These are phyloP conservation scores for Paramyrothecium roridum DNA, from an alignment of 2,329 filamentous ascomycete species.

Conservation along the genomic window DNA sequence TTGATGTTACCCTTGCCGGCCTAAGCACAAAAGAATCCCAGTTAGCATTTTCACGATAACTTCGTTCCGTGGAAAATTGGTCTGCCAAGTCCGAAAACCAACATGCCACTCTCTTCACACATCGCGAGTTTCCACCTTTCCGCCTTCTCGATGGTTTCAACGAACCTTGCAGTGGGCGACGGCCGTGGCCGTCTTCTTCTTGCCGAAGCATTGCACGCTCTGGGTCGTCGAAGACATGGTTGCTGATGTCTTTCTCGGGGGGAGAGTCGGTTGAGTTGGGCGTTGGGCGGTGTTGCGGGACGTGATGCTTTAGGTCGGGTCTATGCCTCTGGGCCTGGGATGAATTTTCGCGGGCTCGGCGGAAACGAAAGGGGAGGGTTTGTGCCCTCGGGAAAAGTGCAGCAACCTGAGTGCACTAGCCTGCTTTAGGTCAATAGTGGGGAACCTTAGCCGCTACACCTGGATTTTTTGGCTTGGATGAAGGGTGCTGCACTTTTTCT, in stretches of 20 bases:
- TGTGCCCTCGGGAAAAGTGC: conserved; percentile 23
- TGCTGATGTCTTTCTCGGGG: conserved; percentile 29
- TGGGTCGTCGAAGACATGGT: conserved; percentile 69
- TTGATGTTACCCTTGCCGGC: conserved; percentile 76
- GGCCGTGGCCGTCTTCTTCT: conserved; percentile 88
- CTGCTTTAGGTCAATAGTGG: conserved; percentile 11
- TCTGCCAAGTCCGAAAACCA: too few species aligned
- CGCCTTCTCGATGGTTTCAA: too few species aligned
- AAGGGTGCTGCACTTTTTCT: not conserved
- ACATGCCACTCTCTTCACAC: not conserved
- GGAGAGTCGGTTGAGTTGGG: conserved; percentile 5
- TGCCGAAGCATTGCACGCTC: conserved; percentile 98
- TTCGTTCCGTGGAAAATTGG: too few species aligned
- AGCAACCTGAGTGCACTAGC: conserved; percentile 14
- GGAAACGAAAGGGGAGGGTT: conserved; percentile 20
- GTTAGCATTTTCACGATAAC: conserved; percentile 22
- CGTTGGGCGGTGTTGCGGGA: conserved; percentile 15
- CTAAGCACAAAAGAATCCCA: conserved; percentile 18
- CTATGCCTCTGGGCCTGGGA: not conserved
- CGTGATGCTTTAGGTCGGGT: conserved; percentile 6
- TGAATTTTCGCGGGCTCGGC: conserved; percentile 12
- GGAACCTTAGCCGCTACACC: not conserved
- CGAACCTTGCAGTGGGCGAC: conserved; percentile 91
- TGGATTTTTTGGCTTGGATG: not conserved
- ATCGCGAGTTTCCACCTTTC: conserved; percentile 1